These are phyloP conservation scores for Dactylellina haptotyla DNA, from an alignment of 2,329 filamentous ascomycete species.

Conservation along the genomic window DNA sequence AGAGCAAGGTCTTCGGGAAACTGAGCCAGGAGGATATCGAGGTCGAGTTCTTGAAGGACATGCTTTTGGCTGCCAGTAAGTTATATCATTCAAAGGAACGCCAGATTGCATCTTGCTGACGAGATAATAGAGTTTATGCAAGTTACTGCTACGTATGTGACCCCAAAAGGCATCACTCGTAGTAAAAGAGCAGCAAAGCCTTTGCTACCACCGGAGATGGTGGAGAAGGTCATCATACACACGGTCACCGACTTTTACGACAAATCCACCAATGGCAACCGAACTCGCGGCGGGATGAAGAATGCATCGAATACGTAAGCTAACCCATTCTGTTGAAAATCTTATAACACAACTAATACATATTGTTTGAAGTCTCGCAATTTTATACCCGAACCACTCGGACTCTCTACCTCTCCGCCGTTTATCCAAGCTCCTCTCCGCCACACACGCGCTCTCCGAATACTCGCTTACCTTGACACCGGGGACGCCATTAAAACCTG, in stretches of 20 bases:
- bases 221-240: constrained; percentile 73
- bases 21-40: constrained; percentile 73
- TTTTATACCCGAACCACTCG: constrained; percentile 54
- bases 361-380: constrained; percentile 55
- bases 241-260: constrained; percentile 70
- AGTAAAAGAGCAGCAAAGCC: not conserved
- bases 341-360: constrained; percentile 15
- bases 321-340: not conserved
- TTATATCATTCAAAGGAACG: constrained; percentile 43
- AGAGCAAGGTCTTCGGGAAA: constrained; percentile 63
- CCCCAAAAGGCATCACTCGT: constrained; percentile 62
- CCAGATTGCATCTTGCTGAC: constrained; percentile 26
- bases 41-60: constrained; percentile 74
- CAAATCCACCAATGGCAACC: constrained; percentile 82
- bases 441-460: constrained; percentile 78
- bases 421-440: constrained; percentile 73
- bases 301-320: constrained; percentile 78
- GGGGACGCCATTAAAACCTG: constrained; percentile 80
- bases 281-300: constrained; percentile 78
- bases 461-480: constrained; percentile 82
- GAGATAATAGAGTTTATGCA: constrained; percentile 41
- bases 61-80: constrained; percentile 72
- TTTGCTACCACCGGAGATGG: constrained; percentile 69
- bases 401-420: constrained; percentile 67
- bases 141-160: constrained; percentile 61